These are phyloP conservation scores for Cryptosporidium andersoni DNA, from an alignment of 169 alveolate species.

Conservation along the genomic window DNA sequence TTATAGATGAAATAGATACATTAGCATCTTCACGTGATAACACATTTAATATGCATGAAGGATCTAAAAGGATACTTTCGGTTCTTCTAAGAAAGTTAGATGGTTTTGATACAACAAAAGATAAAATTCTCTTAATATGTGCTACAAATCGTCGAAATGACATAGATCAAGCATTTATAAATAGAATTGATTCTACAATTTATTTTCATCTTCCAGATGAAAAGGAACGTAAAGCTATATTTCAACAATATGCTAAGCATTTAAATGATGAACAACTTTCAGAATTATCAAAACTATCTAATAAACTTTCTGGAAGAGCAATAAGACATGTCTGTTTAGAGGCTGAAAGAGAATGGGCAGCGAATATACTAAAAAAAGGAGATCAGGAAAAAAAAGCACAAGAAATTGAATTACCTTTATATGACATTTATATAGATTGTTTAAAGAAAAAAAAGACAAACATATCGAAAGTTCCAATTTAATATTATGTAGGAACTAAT, in stretches of 20 bases:
- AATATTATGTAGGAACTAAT: too few species aligned
- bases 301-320: slow-evolving; percentile 81
- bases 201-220: slow-evolving; percentile 82
- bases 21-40: slow-evolving; percentile 84
- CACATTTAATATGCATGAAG: slow-evolving; percentile 83
- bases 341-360: slow-evolving; percentile 89
- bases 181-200: slow-evolving; percentile 77
- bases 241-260: slow-evolving; percentile 84
- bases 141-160: slow-evolving; percentile 89
- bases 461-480: too few species aligned
- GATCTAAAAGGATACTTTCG: slow-evolving; percentile 83
- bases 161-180: slow-evolving; percentile 84
- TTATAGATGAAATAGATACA: slow-evolving; percentile 88
- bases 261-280: slow-evolving; percentile 73
- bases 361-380: slow-evolving; percentile 79
- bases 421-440: slow-evolving; percentile 33
- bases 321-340: slow-evolving; percentile 83
- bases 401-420: slow-evolving; percentile 22
- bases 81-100: slow-evolving; percentile 85
- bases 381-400: slow-evolving; percentile 60
- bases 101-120: slow-evolving; percentile 85
- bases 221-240: slow-evolving; percentile 79
- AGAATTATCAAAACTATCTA: slow-evolving; percentile 75
- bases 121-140: slow-evolving; percentile 78
- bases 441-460: slow-evolving; percentile 11